Evolutionary conservation across 2,329 filamentous ascomycete genomes (phyloP).

Genomic region (Phialemoniopsis sp.): DNA sequence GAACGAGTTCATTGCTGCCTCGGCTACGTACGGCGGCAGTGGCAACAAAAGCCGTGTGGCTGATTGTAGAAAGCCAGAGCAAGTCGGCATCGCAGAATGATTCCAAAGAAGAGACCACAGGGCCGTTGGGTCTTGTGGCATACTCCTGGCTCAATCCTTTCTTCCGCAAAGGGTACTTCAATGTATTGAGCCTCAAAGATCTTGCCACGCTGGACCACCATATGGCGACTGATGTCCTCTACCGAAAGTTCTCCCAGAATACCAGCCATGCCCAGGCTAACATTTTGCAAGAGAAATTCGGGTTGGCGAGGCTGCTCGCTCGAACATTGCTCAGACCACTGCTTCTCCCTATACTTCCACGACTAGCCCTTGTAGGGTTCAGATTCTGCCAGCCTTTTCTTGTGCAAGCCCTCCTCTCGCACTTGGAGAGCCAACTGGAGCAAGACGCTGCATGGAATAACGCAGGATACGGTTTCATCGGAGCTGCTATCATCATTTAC

Average conservation of each 20-base stretch:
- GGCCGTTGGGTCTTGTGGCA: conserved; percentile 20
- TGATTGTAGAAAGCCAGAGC: conserved; percentile 29
- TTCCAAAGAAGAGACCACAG: conserved; percentile 27
- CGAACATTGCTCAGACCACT: conserved; percentile 24
- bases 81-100: conserved; percentile 34
- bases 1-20: no score
- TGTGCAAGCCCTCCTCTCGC: conserved; percentile 29
- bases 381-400: conserved; percentile 38
- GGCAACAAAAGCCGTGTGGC: conserved; percentile 23
- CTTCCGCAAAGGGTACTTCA: conserved; percentile 22
- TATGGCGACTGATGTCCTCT: conserved; percentile 13
- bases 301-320: conserved; percentile 19
- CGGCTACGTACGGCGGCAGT: no score
- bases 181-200: conserved; percentile 22
- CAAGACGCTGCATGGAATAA: conserved; percentile 11
- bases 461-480: conserved; percentile 26
- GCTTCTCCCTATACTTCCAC: conserved; percentile 27
- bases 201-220: conserved; percentile 20
- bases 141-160: conserved; percentile 25
- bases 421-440: conserved; percentile 18
- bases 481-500: conserved; percentile 22
- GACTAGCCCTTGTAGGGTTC: conserved; percentile 31
- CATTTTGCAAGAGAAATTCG: conserved; percentile 13
- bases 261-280: conserved; percentile 6
- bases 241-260: conserved; percentile 4